Evolutionary conservation across 495 filamentous ascomycete species (phyloP).

Genomic region (Cercophora sp.): DNA sequence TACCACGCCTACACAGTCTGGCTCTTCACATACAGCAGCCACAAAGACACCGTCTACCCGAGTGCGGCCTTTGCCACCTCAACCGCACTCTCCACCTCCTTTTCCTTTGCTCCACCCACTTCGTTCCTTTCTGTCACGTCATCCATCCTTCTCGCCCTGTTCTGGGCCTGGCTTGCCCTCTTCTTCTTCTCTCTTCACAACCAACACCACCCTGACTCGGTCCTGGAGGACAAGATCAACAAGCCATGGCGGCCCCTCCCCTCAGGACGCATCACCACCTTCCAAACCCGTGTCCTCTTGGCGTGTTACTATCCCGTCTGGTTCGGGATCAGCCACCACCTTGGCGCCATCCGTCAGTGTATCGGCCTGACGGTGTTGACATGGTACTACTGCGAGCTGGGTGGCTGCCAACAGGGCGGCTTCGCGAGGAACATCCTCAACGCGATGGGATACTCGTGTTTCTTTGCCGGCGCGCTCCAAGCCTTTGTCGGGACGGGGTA

Average conservation of each 20-base stretch:
- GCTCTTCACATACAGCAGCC: slow-evolving; percentile 31
- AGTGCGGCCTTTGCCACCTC: not conserved
- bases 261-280: slow-evolving; percentile 31
- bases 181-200: slow-evolving; percentile 47
- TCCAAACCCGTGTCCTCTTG: slow-evolving; percentile 35
- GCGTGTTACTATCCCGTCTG: slow-evolving; percentile 34
- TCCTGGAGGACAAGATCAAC: slow-evolving; percentile 52
- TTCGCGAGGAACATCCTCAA: slow-evolving; percentile 45
- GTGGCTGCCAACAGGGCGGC: slow-evolving; percentile 35
- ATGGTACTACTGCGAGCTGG: slow-evolving; percentile 56
- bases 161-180: slow-evolving; percentile 33
- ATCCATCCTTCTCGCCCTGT: slow-evolving; percentile 16
- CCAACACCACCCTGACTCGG: slow-evolving; percentile 43
- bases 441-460: slow-evolving; percentile 36
- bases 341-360: slow-evolving; percentile 36
- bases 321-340: slow-evolving; percentile 23
- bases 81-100: not conserved
- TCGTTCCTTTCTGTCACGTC: not conserved
- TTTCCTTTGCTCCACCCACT: not conserved
- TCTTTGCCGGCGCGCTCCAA: slow-evolving; percentile 29
- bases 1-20: slow-evolving; percentile 21
- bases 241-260: slow-evolving; percentile 59
- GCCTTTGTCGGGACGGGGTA: slow-evolving; percentile 16
- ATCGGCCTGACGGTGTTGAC: slow-evolving; percentile 36
- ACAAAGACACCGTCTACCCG: slow-evolving; percentile 20